Conservation (phyloP, 2,329 filamentous ascomycete species). For the Sporothrix euskadiensis region DNA sequence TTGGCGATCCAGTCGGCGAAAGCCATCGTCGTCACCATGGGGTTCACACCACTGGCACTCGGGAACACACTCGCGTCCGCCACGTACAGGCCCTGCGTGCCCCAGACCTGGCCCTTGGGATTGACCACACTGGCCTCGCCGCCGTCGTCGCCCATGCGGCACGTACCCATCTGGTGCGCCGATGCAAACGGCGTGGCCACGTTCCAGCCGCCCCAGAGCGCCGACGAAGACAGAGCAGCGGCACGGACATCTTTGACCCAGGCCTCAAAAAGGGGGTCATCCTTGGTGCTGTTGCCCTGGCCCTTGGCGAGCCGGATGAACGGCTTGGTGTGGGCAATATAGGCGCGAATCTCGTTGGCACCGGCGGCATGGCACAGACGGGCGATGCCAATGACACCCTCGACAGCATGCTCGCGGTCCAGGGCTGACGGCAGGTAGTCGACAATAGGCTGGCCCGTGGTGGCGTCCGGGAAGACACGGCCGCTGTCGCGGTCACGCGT, state of each 20-base stretch:
- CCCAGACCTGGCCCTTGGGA: slow-evolving; percentile 63
- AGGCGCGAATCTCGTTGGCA: slow-evolving; percentile 73
- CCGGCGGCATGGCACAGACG: slow-evolving; percentile 78
- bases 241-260: slow-evolving; percentile 59
- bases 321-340: slow-evolving; percentile 61
- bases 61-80: slow-evolving; percentile 76
- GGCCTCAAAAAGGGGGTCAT: slow-evolving; percentile 59
- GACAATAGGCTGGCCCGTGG: slow-evolving; percentile 64
- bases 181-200: slow-evolving; percentile 60
- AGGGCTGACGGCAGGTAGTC: slow-evolving; percentile 70
- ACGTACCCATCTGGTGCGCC: slow-evolving; percentile 82
- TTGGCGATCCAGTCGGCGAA: slow-evolving; percentile 66
- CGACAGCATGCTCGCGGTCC: slow-evolving; percentile 70
- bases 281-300: slow-evolving; percentile 47
- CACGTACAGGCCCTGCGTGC: slow-evolving; percentile 64
- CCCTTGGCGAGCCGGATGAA: slow-evolving; percentile 51
- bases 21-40: slow-evolving; percentile 77
- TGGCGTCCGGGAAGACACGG: slow-evolving; percentile 69
- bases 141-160: slow-evolving; percentile 64
- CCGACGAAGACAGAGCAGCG: slow-evolving; percentile 25
- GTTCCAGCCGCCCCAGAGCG: slow-evolving; percentile 44
- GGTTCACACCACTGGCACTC: slow-evolving; percentile 75
- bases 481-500: slow-evolving; percentile 75
- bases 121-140: slow-evolving; percentile 58
- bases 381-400: slow-evolving; percentile 69